Base-by-base conservation (phyloP, 805 yeast genomes). In the Wickerhamiella sergipiensis region DNA sequence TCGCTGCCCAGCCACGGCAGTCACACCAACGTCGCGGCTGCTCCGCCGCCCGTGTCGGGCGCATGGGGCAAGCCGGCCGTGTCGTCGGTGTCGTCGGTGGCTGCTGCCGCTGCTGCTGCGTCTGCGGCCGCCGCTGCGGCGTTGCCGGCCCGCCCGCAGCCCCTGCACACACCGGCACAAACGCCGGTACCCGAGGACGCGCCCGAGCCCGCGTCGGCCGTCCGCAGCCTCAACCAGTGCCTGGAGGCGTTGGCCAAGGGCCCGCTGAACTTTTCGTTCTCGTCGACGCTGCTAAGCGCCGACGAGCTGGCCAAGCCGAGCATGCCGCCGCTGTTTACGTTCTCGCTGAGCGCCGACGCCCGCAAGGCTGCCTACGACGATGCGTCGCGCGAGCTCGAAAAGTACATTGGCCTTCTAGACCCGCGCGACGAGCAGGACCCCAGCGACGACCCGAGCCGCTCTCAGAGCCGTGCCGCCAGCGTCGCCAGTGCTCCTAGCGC, bases 251-350 rank as follows among this genome's bases (percentile, higher is more conserved):
- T 55, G 23, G 40, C 46, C 33, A 26, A 52, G 49, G 48, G 48
- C 23, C n/a, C 29, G 26, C 48, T 55, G 50, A n/a, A 45, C 18
- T 39, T 50, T 39, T 29, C 50, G 50, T 55, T 56, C 43, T 26
- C 47, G 17, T 24, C n/a, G 10, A 43, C 52, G 43, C 50, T 47
- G 18, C 33, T 54, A 2, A 26, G 50, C 18, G 48, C 40, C 15
- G 46, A 39, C 21, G 48, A 44, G 10, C 29, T 15, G 18, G 42
- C 52, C 45, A 36, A 46, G 48, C 46, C 19, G 9, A 22, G 36
- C 15, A 49, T 52, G 44, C 60, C 58, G 36, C 54, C 58, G 36
- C 50, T 55, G 53, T 57, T 57, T 50, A 53, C 53, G 21, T 46
- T 57, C 17, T 59, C 60, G 8, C 44, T 57, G 45, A 56, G 52